Evolutionary conservation across 2,329 filamentous ascomycete species (phyloP).

Genomic region (Rutstroemia sp.): DNA sequence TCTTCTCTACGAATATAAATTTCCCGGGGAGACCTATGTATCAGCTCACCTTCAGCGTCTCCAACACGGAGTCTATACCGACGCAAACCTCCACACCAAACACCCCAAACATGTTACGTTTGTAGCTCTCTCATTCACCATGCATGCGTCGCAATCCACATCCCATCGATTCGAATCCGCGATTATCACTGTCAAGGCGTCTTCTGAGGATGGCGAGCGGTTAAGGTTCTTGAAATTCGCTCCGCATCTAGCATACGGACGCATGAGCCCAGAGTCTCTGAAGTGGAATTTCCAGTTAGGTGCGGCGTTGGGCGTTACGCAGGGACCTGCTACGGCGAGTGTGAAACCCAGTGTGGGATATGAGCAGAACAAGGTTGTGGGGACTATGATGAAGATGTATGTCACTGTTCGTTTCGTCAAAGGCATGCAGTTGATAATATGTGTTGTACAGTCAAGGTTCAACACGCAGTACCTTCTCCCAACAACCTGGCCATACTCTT

Average conservation of each 20-base stretch:
- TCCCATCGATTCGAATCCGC: slow-evolving; percentile 1
- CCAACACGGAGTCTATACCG: slow-evolving; percentile 41
- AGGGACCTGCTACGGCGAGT: slow-evolving; percentile 29
- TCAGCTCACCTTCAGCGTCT: slow-evolving; percentile 42
- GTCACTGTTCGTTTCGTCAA: not conserved
- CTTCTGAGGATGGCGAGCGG: slow-evolving; percentile 24
- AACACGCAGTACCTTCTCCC: slow-evolving; percentile 2
- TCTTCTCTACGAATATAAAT: slow-evolving; percentile 41
- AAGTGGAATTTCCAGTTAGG: slow-evolving; percentile 23
- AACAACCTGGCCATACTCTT: not conserved
- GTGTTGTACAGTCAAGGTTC: slow-evolving; percentile 1
- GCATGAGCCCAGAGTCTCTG: slow-evolving; percentile 15
- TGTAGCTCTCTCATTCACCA: slow-evolving; percentile 41
- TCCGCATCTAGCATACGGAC: slow-evolving; percentile 38
- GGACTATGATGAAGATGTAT: slow-evolving; percentile 23
- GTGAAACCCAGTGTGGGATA: slow-evolving; percentile 13
- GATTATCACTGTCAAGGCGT: not conserved
- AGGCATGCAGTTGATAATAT: not conserved
- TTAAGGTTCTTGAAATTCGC: slow-evolving; percentile 42
- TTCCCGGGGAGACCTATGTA: slow-evolving; percentile 41
- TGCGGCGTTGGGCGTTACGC: slow-evolving; percentile 35
- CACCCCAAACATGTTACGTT: slow-evolving; percentile 39
- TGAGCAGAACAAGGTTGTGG: slow-evolving; percentile 18
- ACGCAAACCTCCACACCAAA: slow-evolving; percentile 34
- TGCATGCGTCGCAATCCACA: slow-evolving; percentile 32